Evolutionary conservation across 495 filamentous ascomycete genomes (phyloP), one percentile per base, ranked within the genome.

Genomic region (Penicillium daleae): DNA sequence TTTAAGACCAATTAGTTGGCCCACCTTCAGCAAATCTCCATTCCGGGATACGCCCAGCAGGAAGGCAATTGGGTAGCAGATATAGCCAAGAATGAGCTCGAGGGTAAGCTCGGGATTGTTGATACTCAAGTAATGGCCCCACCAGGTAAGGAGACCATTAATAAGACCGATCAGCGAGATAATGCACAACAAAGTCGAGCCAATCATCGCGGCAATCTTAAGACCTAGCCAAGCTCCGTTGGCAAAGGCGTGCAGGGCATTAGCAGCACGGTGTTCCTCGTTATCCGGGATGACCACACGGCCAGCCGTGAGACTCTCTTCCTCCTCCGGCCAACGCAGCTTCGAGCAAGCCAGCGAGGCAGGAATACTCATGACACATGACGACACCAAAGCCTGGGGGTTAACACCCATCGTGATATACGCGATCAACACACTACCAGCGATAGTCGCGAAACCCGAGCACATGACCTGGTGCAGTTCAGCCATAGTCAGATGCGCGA

Each of bases 381-480:
- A 89, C n/a, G 91, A 95, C 50, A 97, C 87, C n/a, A 97, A 82
- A 3, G 92, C 93, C 70, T 93, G 87, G 0, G 91, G 80, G 71
- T 89, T 93, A 56, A 96, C 80, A 33, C 92, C 92, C 68, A 97
- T 86, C 13, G 81, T 77, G 59, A 93, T 89, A 69, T 93, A 95
- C 13, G 89, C 91, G 31, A 93, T 86, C 19, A 97, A 76, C 29
- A 97, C 92, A 66, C 83, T 87, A 42, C 91, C 91, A 19, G 85
- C 82, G 69, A 87, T 88, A 3, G 85, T 87, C 15, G 85, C 85
- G 62, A 85, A 89, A n/a, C 85, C 85, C 54, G 88, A 94, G 48
- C 85, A 88, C 93, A 97, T 93, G 71, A 96, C 78, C 73, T 97
- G 93, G 74, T 97, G 93, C 29, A 97, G 73, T 73, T 97, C 93